Evolutionary conservation across 768 basidiomycete species (phyloP), one percentile per base, ranked within the genome.

Genomic region (Gymnopilus dilepis): DNA sequence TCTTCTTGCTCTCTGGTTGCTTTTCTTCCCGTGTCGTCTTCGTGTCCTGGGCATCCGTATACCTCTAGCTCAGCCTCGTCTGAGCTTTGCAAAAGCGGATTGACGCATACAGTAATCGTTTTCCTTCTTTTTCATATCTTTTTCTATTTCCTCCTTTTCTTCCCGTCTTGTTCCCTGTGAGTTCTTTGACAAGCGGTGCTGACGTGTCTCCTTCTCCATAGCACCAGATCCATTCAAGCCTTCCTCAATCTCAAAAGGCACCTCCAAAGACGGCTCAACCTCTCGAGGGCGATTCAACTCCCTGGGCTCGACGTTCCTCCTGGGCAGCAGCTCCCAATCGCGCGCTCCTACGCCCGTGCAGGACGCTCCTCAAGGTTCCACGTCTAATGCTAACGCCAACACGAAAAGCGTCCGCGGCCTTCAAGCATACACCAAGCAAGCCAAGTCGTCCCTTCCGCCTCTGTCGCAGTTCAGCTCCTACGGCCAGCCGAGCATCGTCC

Each of bases 211-310:
- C 9, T 28, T 37, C 26, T 41, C 22, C 11, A 2, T 59, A 86
- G 84, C 82, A 21, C 83, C 85, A 17, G 82, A 82, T 53, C 83
- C 82, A 2, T 69, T 78, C 59, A 73, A 71, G 22, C 59, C 67
- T n/a, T 52, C 70, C 31, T 66, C 47, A 6, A 50, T 50, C 13
- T 50, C 47, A 4, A 50, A 50, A 50, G 47, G 22, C 47, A n/a
- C 47, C 47, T 50, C 47, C 1, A 28, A 70, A n/a, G 72, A 77
- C 11, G 62, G 72, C 9, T 22, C 50, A n/a, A n/a, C n/a, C 24
- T 38, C 48, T 0, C 82, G 85, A 11, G 72, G 79, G 1, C 83
- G 89, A 5, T 89, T 86, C 73, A 88, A 89, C 72, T 91, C 90
- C 1, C 82, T 93, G 24, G 78, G 81, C 56, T 74, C 78, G 0